Base-by-base conservation (phyloP, 1,284 basidiomycete genomes). In the Dichomitus squalens region DNA sequence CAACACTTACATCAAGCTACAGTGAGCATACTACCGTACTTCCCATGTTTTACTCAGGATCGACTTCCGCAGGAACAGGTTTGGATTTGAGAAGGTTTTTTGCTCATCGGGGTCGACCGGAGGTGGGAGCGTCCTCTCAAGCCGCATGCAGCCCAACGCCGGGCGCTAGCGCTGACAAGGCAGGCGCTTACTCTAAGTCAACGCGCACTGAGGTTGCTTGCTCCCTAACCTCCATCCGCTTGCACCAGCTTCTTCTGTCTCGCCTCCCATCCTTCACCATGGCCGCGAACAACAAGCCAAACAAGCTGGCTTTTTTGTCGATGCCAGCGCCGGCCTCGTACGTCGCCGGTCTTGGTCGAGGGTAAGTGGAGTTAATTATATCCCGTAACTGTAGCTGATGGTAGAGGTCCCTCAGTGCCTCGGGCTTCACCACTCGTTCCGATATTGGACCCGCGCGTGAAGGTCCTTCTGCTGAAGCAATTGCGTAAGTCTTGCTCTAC, bases 381-480 rank as follows among this genome's bases (percentile, higher is more conserved):
- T 40, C 52, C 48, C 34, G 20, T 48, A 62, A 18, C 23, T n/a
- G 64, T 51, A 34, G 14, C 25, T 55, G 39, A 59, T 65, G 51
- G 55, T 31, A 39, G 49, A 49, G 33, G 27, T 38, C 23, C 20
- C 50, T 12, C 59, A 93, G 92, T 74, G 96, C 96, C 50, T 97
- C 95, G 51, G 97, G 96, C 58, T 99, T 99, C 76, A 99, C 96
- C 0, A 99, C 96, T 7, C 91, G 96, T 52, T 97, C 95, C 47
- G 96, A 99, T 86, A 99, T 99, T 64, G 96, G 96, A 72, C 97
- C 96, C 47, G 96, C 96, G 4, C 84, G 97, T 72, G 95, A 97
- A 72, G 94, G 93, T 0, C 93, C 95, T 0, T 92, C 91, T 14
- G 93, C 93, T 27, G 94, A 96, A 74, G 86, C 87, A 1, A 80